These are phyloP conservation scores for Starmera dryadoides DNA, from an alignment of 805 yeast genomes.

Conservation along the genomic window DNA sequence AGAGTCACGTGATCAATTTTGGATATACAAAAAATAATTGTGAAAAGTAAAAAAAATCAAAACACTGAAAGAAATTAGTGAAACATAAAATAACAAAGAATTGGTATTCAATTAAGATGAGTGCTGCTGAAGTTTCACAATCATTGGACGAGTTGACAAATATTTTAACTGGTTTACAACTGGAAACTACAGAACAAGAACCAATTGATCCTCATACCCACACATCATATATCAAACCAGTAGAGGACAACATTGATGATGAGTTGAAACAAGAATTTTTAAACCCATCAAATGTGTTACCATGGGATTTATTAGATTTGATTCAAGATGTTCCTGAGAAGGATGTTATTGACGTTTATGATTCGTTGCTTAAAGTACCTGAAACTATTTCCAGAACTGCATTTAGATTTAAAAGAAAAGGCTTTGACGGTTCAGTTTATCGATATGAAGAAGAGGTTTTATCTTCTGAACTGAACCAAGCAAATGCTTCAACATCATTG, in stretches of 20 bases:
- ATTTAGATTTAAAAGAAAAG: conserved; percentile 62
- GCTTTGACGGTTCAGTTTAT: conserved; percentile 64
- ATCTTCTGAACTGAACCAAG: conserved; percentile 31
- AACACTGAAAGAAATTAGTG: no score
- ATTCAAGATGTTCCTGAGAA: conserved; percentile 51
- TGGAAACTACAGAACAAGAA: conserved; percentile 4
- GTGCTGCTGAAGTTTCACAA: not conserved
- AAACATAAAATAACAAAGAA: no score
- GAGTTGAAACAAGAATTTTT: conserved; percentile 36
- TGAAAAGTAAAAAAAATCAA: no score
- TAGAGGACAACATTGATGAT: conserved; percentile 9
- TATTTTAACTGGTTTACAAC: not conserved
- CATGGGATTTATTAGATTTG: conserved; percentile 65
- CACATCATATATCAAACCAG: conserved; percentile 3
- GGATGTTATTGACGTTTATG: conserved; percentile 15
- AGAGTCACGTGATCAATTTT: no score
- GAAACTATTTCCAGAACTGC: conserved; percentile 54
- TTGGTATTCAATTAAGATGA: no score
- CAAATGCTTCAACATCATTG: conserved; percentile 62
- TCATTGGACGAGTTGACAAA: not conserved
- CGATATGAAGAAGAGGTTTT: conserved; percentile 60
- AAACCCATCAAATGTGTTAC: conserved; percentile 53
- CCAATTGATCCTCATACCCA: conserved; percentile 5
- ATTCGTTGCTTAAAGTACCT: conserved; percentile 48
- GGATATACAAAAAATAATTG: no score